Evolutionary conservation across 2,329 filamentous ascomycete species (phyloP).

Genomic region (Talaromyces marneffei): DNA sequence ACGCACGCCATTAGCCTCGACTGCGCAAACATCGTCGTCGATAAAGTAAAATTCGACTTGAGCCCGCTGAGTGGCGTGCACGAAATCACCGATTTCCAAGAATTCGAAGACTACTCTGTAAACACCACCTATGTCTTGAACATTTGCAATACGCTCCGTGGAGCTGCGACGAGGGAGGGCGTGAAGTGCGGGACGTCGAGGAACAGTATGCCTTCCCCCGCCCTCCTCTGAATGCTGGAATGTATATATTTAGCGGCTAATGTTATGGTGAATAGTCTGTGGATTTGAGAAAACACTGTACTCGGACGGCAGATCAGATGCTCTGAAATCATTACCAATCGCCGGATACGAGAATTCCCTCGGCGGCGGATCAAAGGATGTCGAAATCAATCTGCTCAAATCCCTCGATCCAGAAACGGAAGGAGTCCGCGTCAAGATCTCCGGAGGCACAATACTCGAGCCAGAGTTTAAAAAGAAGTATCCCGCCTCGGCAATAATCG

Average conservation of each 20-base stretch:
- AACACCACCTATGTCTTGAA: constrained; percentile 36
- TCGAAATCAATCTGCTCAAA: constrained; percentile 60
- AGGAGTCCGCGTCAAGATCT: constrained; percentile 64
- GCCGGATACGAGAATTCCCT: constrained; percentile 60
- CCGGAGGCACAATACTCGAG: constrained; percentile 44
- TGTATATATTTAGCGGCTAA: neutral
- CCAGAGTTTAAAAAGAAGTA: constrained; percentile 25
- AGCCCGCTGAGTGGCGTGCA: constrained; percentile 36
- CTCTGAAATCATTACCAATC: constrained; percentile 58
- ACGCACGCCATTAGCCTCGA: constrained; percentile 31
- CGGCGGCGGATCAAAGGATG: constrained; percentile 47
- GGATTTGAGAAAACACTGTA: constrained; percentile 50
- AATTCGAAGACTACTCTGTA: constrained; percentile 22
- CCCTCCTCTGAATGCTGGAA: neutral
- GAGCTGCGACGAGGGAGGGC: constrained; percentile 22
- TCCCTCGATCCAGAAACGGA: constrained; percentile 62
- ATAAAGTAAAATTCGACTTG: constrained; percentile 36
- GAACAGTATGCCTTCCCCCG: constrained; percentile 26
- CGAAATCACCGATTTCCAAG: constrained; percentile 27
- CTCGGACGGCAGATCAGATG: constrained; percentile 35
- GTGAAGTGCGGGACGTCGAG: constrained; percentile 30
- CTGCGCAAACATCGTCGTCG: constrained; percentile 32
- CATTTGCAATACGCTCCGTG: constrained; percentile 29
- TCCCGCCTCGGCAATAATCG: constrained; percentile 58
- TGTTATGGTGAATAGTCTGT: constrained; percentile 55